phyloP scores from a whole-genome alignment of 2,329 filamentous ascomycete species.

The Penicillium sp. region DNA sequence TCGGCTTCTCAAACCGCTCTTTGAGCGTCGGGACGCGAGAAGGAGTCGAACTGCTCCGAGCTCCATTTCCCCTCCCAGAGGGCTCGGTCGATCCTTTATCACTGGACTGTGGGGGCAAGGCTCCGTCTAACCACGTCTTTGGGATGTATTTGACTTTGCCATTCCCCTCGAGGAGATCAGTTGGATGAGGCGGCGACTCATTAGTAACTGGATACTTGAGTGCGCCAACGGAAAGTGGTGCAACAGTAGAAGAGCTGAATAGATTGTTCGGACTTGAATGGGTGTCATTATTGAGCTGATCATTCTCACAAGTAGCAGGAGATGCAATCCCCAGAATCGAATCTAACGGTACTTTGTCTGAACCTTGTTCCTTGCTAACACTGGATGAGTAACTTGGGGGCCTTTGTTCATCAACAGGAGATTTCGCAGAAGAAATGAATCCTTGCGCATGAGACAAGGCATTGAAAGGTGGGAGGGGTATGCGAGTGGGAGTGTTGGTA shows the following conservation, averaged over 20 bases:
- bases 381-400: not conserved
- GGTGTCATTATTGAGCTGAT: not conserved
- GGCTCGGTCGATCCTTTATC: not conserved
- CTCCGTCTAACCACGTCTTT: slow-evolving; percentile 1
- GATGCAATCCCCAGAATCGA: not conserved
- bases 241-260: too few relatives aligned
- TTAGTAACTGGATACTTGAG: not conserved
- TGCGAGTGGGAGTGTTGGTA: not conserved
- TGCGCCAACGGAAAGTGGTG: not conserved
- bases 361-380: not conserved
- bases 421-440: not conserved
- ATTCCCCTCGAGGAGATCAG: slow-evolving; percentile 7
- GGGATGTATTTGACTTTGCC: slow-evolving; percentile 16
- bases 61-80: not conserved
- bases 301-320: not conserved
- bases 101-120: not conserved
- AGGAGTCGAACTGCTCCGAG: not conserved
- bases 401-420: not conserved
- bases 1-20: slow-evolving; percentile 15
- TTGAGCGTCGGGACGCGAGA: slow-evolving; percentile 11
- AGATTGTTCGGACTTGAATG: not conserved
- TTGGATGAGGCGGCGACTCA: slow-evolving; percentile 3
- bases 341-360: not conserved
- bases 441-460: not conserved
- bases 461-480: not conserved